Conservation (phyloP, 768 basidiomycete species). For the Psilocybe azurescens region DNA sequence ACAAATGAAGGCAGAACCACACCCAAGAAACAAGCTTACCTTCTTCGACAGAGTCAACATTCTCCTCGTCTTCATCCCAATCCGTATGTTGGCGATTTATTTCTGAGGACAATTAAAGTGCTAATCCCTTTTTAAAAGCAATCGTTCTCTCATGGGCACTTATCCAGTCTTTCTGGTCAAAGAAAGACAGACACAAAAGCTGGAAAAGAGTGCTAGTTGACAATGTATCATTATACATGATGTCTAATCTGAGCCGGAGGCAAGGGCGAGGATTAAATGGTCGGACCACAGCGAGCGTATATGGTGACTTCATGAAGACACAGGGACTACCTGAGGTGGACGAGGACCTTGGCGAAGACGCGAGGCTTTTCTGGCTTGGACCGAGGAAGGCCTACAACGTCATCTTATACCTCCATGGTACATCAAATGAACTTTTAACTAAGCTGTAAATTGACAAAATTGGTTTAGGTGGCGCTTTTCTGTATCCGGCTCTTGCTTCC, state of each 20-base stretch:
- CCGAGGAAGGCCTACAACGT: slow-evolving; percentile 20
- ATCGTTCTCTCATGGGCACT: slow-evolving; percentile 15
- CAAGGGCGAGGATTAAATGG: slow-evolving; percentile 21
- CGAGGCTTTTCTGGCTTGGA: slow-evolving; percentile 22
- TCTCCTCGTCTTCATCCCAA: not conserved
- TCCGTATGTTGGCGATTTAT: not conserved
- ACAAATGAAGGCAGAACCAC: too few species aligned
- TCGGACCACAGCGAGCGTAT: slow-evolving; percentile 19
- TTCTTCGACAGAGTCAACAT: not conserved
- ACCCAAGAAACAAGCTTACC: not conserved
- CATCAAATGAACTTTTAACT: not conserved
- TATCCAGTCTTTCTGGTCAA: slow-evolving; percentile 15
- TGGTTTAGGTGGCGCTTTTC: slow-evolving; percentile 21
- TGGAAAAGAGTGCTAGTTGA: slow-evolving; percentile 13
- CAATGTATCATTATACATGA: not conserved
- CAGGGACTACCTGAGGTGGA: slow-evolving; percentile 20
- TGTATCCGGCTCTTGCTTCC: slow-evolving; percentile 8
- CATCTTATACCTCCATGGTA: slow-evolving; percentile 23
- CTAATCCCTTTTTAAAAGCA: slow-evolving; percentile 5
- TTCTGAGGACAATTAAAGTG: not conserved
- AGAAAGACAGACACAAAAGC: slow-evolving; percentile 12
- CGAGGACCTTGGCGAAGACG: slow-evolving; percentile 25
- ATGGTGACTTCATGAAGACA: slow-evolving; percentile 23
- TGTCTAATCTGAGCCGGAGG: slow-evolving; percentile 14
- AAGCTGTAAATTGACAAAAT: not conserved